Evolutionary conservation across 225 moss, liverwort and hornwort species (phyloP).

Genomic region (Antitrichia curtipendula): DNA sequence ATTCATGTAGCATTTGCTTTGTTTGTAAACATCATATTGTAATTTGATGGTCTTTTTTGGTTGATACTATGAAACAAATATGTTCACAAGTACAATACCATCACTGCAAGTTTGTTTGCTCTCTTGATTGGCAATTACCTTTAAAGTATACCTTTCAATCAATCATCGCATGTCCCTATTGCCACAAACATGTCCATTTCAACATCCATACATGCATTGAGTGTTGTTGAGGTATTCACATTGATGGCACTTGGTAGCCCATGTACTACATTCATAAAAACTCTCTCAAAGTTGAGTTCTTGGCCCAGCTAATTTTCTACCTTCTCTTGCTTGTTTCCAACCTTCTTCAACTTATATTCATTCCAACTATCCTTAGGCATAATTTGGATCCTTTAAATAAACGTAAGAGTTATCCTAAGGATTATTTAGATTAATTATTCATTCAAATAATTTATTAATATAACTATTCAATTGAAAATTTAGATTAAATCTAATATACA

Average conservation of each 20-base stretch:
- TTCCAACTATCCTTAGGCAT: background rate
- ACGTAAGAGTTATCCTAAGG: background rate
- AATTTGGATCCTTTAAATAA: background rate
- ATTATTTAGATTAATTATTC: background rate
- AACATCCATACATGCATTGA: rapidly evolving
- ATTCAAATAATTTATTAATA: background rate
- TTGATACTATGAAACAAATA: too few relatives aligned
- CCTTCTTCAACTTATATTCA: background rate
- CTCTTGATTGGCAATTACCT: too few relatives aligned
- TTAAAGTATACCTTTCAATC: too few relatives aligned
- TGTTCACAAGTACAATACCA: too few relatives aligned
- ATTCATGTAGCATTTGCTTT: background rate
- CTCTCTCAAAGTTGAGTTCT: background rate
- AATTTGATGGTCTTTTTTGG: background rate
- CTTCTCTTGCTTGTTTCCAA: background rate
- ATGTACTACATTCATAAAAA: background rate
- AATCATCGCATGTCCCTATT: too few relatives aligned
- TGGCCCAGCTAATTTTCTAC: rapidly evolving
- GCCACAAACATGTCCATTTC: too few relatives aligned
- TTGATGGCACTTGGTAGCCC: background rate
- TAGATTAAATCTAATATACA: background rate
- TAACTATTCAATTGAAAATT: background rate
- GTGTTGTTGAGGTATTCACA: background rate
- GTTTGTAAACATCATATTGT: background rate
- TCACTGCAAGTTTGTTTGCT: too few relatives aligned